phyloP scores from a whole-genome alignment of 2,329 filamentous ascomycete genomes.

The Escovopsis sp. region DNA sequence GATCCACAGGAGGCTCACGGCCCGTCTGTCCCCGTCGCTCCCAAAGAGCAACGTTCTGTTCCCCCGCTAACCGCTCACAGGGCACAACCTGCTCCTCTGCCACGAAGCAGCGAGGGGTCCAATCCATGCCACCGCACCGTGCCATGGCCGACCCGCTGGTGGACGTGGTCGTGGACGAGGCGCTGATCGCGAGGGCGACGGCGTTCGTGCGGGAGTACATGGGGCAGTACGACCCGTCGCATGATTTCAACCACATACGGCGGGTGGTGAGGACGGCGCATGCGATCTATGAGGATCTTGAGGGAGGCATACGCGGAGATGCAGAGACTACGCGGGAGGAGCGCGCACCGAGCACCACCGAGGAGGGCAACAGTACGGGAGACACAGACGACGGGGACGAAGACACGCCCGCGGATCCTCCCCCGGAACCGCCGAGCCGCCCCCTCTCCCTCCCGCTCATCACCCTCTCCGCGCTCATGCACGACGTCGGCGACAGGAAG shows the following conservation, averaged over 20 bases:
- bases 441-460: constrained; percentile 24
- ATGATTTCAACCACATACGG: constrained; percentile 74
- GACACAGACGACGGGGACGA: constrained; percentile 14
- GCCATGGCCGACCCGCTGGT: too few species aligned
- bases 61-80: too few species aligned
- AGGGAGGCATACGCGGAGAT: too few species aligned
- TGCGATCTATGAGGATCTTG: constrained; percentile 42
- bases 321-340: constrained; percentile 63
- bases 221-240: constrained; percentile 66
- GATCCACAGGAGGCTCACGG: too few species aligned
- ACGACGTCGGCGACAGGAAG: constrained; percentile 81
- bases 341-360: constrained; percentile 52
- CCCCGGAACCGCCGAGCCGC: too few species aligned
- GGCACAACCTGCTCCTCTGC: too few species aligned
- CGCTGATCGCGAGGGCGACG: constrained; percentile 40
- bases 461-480: constrained; percentile 59
- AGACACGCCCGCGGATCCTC: too few species aligned
- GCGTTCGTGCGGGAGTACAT: constrained; percentile 57
- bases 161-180: constrained; percentile 16
- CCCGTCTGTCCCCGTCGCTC: too few species aligned
- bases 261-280: constrained; percentile 64
- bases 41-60: too few species aligned
- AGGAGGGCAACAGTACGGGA: constrained; percentile 29
- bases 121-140: too few species aligned
- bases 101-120: too few species aligned